These are phyloP conservation scores for Sarocladiaceae sp. DNA, from an alignment of 2,329 filamentous ascomycete species.

Conservation along the genomic window DNA sequence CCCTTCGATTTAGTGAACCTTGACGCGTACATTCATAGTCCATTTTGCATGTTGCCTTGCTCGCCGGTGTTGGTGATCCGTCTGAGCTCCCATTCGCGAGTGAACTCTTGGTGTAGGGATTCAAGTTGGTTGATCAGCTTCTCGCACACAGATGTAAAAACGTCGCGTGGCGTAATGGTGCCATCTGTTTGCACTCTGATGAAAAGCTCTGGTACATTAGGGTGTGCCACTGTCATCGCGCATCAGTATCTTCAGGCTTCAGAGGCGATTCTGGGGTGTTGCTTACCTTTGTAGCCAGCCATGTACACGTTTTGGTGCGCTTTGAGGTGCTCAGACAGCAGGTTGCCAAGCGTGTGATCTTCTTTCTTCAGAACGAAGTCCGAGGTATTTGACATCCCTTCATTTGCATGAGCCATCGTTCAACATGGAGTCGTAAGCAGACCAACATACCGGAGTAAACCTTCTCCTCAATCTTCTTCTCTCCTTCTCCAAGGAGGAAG, in stretches of 20 bases:
- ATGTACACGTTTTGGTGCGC: conserved; percentile 79
- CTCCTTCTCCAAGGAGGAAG: conserved; percentile 77
- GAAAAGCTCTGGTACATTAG: conserved; percentile 54
- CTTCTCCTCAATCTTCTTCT: conserved; percentile 90
- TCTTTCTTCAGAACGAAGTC: conserved; percentile 96
- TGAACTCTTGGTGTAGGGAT: conserved; percentile 79
- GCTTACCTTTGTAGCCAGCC: conserved; percentile 80
- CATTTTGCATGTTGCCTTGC: conserved; percentile 39
- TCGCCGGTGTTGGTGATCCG: conserved; percentile 71
- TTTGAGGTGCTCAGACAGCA: conserved; percentile 80
- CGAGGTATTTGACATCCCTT: conserved; percentile 86
- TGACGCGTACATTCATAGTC: conserved; percentile 14
- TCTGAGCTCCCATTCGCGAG: conserved; percentile 82
- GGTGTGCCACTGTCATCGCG: conserved; percentile 41
- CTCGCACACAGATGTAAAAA: conserved; percentile 72
- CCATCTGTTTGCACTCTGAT: conserved; percentile 92
- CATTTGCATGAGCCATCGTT: neutral
- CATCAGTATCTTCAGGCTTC: neutral
- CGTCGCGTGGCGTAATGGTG: conserved; percentile 79
- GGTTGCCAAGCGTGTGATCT: conserved; percentile 90
- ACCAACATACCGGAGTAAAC: conserved; percentile 68
- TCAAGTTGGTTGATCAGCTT: conserved; percentile 77
- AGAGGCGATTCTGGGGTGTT: conserved; percentile 8
- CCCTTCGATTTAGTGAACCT: neutral
- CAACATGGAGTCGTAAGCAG: neutral